A percentile compares a stretch with the other conserved stretches of the same genome.
phyloP scores from a whole-genome alignment of 345 rosid species.

The Salix caprea region DNA sequence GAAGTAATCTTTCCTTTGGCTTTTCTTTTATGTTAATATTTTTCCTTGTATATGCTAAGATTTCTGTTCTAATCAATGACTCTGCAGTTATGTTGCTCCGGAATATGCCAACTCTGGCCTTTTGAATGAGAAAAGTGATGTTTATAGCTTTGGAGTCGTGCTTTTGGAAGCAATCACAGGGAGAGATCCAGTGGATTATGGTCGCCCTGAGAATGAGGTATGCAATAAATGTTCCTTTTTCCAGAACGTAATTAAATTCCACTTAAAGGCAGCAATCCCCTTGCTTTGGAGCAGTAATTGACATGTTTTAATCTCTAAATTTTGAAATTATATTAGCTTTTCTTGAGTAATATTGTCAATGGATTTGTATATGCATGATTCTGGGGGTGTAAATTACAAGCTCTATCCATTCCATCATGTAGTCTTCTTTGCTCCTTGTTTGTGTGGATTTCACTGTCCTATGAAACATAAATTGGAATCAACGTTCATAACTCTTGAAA shows the following conservation, averaged over 20 bases:
- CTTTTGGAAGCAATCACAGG: conserved; percentile 96
- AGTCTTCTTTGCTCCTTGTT: not conserved
- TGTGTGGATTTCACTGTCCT: not conserved
- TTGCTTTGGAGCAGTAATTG: not conserved
- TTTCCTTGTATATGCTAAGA: not conserved
- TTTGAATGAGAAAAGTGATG: conserved; percentile 91
- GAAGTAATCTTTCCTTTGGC: not conserved
- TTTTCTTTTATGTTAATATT: not conserved
- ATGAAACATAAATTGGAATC: not conserved
- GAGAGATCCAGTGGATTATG: conserved; percentile 92
- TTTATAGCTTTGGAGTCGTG: conserved; percentile 92
- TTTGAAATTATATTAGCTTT: not conserved
- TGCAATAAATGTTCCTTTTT: conserved; percentile 4
- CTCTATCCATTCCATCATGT: not conserved
- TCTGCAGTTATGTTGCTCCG: conserved; percentile 82
- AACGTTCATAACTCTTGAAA: not conserved
- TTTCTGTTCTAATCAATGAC: not conserved
- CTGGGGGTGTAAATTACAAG: not conserved
- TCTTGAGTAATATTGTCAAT: not conserved
- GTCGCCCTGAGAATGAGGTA: conserved; percentile 86
- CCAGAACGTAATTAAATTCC: conserved; percentile 1
- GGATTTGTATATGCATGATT: not conserved
- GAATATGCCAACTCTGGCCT: conserved; percentile 94
- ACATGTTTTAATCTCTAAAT: not conserved
- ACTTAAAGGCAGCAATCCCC: not conserved